Evolutionary conservation across 148 eudicot species (phyloP), one percentile per base, ranked within the genome.

Genomic region (Amaranthus palmeri): DNA sequence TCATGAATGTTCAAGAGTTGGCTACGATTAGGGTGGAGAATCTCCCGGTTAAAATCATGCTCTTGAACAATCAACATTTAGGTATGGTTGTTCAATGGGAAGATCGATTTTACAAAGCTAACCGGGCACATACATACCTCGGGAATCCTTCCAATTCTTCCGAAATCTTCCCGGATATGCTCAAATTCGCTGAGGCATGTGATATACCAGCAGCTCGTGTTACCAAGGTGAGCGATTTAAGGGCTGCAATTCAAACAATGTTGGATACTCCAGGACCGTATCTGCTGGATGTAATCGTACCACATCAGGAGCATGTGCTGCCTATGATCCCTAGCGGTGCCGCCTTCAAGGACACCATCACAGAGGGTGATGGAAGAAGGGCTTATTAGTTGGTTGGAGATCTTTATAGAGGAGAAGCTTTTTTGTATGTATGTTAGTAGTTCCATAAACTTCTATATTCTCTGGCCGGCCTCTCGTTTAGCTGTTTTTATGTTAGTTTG

Each of bases 11-110:
- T n/a, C 97, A 92, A 47, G 97, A 92, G 71, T 76, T 92, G 74
- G 96, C 96, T 2, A 92, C 97, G 0, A 81, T 88, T 8, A 73
- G 78, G 17, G 90, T 86, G 57, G 90, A 88, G 58, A 89, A 89
- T 69, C 87, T 92, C 4, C 97, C 97, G 0, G 88, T 89, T 0
- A 92, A 92, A 79, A 86, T 92, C 14, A 77, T 92, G 88, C 44
- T 92, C n/a, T 68, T 89, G 68, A 92, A 92, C 68, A 89, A 92
- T 72, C 97, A 92, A 72, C 97, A 92, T 77, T 78, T 92, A 81
- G 97, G 96, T 14, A 92, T 92, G 97, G 91, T 89, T 43, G 88
- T 92, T 10, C 96, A 89, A 69, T 92, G 96, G 96, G 97, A 92
- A 71, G 97, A 92, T 58, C 76, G 95, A 8, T 92, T 87, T 76